These are phyloP conservation scores for Penicillium sp. DNA, from an alignment of 2,329 filamentous ascomycete species.

Conservation along the genomic window DNA sequence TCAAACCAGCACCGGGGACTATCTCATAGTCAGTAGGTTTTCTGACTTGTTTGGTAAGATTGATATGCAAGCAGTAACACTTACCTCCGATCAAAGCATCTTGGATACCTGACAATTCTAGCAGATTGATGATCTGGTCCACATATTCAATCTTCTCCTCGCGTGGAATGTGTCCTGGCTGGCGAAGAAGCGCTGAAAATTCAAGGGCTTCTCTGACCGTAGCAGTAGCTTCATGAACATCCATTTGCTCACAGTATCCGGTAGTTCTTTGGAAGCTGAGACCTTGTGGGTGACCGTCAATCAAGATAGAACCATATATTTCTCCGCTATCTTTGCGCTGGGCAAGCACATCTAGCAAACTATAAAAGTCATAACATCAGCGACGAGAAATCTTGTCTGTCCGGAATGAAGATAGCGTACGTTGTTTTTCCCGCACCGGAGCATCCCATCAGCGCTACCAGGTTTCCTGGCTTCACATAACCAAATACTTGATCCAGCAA, in stretches of 20 bases:
- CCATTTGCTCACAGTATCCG: conserved; percentile 58
- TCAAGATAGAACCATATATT: conserved; percentile 39
- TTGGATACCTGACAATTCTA: conserved; percentile 62
- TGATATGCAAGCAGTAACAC: background rate
- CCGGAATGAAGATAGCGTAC: conserved; percentile 14
- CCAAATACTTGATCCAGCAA: conserved; percentile 61
- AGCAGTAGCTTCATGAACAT: conserved; percentile 60
- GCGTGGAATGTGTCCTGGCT: conserved; percentile 50
- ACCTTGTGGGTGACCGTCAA: conserved; percentile 39
- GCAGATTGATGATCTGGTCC: conserved; percentile 60
- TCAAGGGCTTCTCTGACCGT: conserved; percentile 62
- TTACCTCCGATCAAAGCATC: conserved; percentile 58
- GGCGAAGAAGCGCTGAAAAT: conserved; percentile 62
- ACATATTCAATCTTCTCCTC: conserved; percentile 62
- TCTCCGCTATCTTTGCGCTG: conserved; percentile 42
- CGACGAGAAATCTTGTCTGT: background rate
- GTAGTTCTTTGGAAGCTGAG: conserved; percentile 48
- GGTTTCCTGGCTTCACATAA: conserved; percentile 68
- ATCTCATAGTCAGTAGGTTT: background rate
- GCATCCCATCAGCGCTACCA: conserved; percentile 77
- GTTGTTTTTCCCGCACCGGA: conserved; percentile 63
- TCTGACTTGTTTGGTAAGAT: background rate
- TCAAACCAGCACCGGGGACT: conserved; percentile 54
- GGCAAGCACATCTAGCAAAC: conserved; percentile 42
- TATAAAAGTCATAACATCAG: conserved; percentile 3